Evolutionary conservation across 768 basidiomycete species (phyloP), one percentile per base, ranked within the genome.

Genomic region (Dendrothele bispora): DNA sequence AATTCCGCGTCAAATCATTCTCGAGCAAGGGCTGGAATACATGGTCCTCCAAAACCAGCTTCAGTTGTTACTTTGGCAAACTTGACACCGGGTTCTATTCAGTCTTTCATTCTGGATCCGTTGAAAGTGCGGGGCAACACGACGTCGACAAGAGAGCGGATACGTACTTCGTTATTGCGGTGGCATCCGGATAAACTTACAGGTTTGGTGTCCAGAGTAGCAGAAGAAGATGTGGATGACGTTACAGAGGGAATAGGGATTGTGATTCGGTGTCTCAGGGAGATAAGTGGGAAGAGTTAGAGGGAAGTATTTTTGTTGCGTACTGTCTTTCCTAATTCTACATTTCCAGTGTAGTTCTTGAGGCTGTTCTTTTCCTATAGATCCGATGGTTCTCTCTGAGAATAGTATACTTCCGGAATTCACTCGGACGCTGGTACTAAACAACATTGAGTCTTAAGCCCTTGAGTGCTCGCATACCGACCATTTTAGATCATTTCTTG

Each of bases 141-240:
- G 0, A 65, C 64, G 28, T 75, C 75, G 46, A 68, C 58, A 54
- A 79, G 74, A 63, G 81, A 82, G 36, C 67, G 77, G 32, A 64
- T 88, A 5, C 73, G 86, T 27, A 73, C 71, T 39, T 80, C 83
- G 1, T 62, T 90, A 36, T 62, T 88, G 47, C 72, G 82, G 8
- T 87, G 83, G 78, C 84, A 85, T 57, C 84, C 85, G 1, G 84
- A 86, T 60, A 86, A 85, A 65, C 66, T 79, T 54, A 69, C 74
- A 3, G 46, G 52, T 2, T 50, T 83, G 14, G 55, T 82, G n/a
- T 51, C 59, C 14, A 69, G 72, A 28, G 72, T 80, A 7, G 61
- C 62, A 1, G 66, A 69, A 2, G 68, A 71, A n/a, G 78, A 83
- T 48, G 46, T 63, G 50, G 70, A 73, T 17, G 62, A 57, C 5